Base-by-base conservation (phyloP, 805 yeast species). In the Danielozyma ontarioensis region DNA sequence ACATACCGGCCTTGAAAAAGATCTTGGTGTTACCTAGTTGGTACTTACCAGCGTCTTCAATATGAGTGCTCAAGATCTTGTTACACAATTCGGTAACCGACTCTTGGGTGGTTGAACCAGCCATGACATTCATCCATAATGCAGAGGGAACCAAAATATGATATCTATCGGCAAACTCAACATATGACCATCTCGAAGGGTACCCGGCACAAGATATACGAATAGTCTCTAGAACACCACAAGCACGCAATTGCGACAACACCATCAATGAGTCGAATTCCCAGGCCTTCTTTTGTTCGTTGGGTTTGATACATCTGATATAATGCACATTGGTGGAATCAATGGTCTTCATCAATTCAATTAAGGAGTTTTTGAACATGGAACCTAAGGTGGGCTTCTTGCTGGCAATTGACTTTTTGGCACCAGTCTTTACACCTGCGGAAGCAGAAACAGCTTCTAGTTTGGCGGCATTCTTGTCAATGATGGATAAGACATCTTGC, bases 211-310 rank as follows among this genome's bases (percentile, higher is more conserved):
- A 89, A 2, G 97, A 89, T 30, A 90, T 90, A 51, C 96, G 72
- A 53, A 90, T 90, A 2, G 98, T 93, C 57, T 93, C 98, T 46
- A 90, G 70, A 29, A 90, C 97, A 82, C 98, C 98, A 70, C 98
- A 90, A 4, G 98, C 98, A 56, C 98, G 77, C 42, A 90, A 72
- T 61, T 90, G 98, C 4, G 95, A 82, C 40, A 93, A 70, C 11
- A 90, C 97, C 97, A 90, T 89, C 27, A 88, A 73, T 12, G 95
- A 87, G 52, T 88, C 95, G 60, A 90, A 90, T 56, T 80, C 83
- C 97, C 98, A 90, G 2, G 97, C 96, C 40, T 78, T 81, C 60
- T 93, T 90, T 43, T 79, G 80, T 51, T 88, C 96, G 57, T 90
- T 90, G 4, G 98, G 97, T 60, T 90, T 90, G 55, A 93, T 90